Evolutionary conservation across 2,329 filamentous ascomycete species (phyloP).

Genomic region (Ceratocystis cacaofunesta): DNA sequence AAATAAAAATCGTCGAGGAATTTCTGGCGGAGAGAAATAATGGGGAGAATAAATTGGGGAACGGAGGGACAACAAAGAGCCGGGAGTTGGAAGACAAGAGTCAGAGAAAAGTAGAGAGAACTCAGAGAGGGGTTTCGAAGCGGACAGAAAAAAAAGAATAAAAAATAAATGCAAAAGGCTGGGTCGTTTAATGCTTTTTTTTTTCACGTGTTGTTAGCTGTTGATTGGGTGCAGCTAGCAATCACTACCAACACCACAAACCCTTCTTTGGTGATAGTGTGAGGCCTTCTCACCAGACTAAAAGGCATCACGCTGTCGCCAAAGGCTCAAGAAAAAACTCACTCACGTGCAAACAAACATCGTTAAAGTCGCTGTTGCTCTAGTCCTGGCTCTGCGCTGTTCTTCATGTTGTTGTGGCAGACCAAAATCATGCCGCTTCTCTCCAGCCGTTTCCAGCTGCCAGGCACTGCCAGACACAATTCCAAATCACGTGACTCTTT

Average conservation of each 20-base stretch:
- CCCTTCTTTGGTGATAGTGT: no score
- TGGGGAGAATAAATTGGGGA: neutral
- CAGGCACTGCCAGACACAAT: neutral
- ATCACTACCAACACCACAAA: no score
- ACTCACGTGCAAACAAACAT: no score
- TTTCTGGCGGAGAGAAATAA: neutral
- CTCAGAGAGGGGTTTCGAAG: conserved; percentile 7
- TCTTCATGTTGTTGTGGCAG: no score
- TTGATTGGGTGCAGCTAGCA: neutral
- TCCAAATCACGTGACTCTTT: no score
- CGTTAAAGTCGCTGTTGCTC: no score
- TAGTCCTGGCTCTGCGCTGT: no score
- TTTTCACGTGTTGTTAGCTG: neutral
- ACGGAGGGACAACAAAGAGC: neutral
- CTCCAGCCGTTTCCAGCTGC: neutral
- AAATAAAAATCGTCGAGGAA: neutral
- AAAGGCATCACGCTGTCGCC: neutral
- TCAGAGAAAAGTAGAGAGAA: conserved; percentile 6
- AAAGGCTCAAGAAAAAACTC: no score
- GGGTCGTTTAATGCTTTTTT: neutral
- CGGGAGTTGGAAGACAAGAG: conserved; percentile 4
- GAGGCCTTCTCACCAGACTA: neutral
- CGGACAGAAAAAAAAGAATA: conserved; percentile 1
- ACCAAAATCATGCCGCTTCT: neutral
- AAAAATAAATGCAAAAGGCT: conserved; percentile 7